Percentiles rank a stretch among this genome's conserved stretches.
phyloP scores from a whole-genome alignment of 163 green algal species.

The Prototheca wickerhamii region DNA sequence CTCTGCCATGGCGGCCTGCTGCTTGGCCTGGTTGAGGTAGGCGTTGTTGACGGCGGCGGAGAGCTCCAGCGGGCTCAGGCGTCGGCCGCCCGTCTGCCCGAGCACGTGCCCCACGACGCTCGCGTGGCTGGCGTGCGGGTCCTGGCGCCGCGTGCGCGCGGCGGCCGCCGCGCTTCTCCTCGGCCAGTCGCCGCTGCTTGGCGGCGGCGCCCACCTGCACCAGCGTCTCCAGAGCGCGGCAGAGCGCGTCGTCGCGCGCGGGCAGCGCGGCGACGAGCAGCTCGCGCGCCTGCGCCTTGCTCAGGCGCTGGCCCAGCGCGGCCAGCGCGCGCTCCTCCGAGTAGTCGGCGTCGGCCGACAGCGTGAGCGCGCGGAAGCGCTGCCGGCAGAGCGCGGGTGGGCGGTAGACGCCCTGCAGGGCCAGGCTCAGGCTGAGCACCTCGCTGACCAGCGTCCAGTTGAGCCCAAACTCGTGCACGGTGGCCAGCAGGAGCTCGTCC shows the following conservation, averaged over 20 bases:
- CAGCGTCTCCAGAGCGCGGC: conserved; percentile 19
- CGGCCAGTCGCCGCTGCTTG: conserved; percentile 9
- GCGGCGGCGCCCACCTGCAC: conserved; percentile 23
- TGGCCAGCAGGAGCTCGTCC: conserved; percentile 52
- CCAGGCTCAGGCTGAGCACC: conserved; percentile 31
- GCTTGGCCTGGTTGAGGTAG: conserved; percentile 18
- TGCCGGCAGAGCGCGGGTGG: conserved; percentile 20
- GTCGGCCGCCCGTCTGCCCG: conserved; percentile 15
- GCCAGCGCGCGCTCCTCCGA: conserved; percentile 25
- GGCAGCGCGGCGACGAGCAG: conserved; percentile 23
- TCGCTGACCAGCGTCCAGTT: conserved; percentile 66
- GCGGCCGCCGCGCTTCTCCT: conserved; percentile 24
- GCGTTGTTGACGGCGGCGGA: conserved; percentile 13
- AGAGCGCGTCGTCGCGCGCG: conserved; percentile 24
- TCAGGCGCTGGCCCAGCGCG: conserved; percentile 7
- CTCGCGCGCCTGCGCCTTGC: conserved; percentile 29
- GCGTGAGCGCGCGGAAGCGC: conserved; percentile 33
- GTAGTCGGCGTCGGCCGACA: conserved; percentile 13
- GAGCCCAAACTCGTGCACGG: conserved; percentile 59
- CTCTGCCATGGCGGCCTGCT: conserved; percentile 10
- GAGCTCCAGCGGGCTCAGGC: conserved; percentile 22
- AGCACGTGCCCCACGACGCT: conserved; percentile 6
- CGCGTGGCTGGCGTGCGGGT: conserved; percentile 17
- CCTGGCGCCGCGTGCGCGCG: conserved; percentile 1
- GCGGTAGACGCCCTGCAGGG: conserved; percentile 36